Evolutionary conservation across 225 moss, liverwort and hornwort species (phyloP), one percentile per base, ranked within the genome.

Genomic region (Ulota crispa): DNA sequence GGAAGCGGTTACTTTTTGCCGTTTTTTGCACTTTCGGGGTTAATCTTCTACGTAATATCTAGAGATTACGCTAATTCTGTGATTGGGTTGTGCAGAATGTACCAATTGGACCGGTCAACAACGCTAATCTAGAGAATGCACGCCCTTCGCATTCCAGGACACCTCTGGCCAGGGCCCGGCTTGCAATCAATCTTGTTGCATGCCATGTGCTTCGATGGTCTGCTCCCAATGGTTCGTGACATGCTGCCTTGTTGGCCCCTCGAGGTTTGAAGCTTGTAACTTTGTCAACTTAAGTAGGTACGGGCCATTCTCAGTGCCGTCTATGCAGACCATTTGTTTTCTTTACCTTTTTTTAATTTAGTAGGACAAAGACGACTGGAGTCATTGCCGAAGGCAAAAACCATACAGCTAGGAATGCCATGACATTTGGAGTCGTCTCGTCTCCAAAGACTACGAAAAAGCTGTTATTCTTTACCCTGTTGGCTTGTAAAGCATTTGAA

Each of bases 131-230:
- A 47, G 83, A 89, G 61, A 89, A 90, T 52, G 80, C 80, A 70
- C 90, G 90, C n/a, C 81, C 78, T 68, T 85, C 85, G 23, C 87
- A 92, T 77, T 88, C 95, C 78, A 94, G 95, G 78, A 88, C 78
- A 78, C 93, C 93, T 14, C 81, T 95, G 72, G 95, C 94, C 31
- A 92, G 93, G 88, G 98, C 95, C 65, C 93, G 92, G 65, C 91
- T 94, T 73, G 98, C 98, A 21, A 92, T 95, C 45, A 93, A 87
- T 56, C 92, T 92, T 76, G 95, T 95, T 62, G 97, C 94, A 30
- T 93, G 95, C 86, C 95, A 95, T 37, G 92, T 98, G 34, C 85
- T 95, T 67, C 89, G 98, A 75, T 92, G 94, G 95, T 92, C 98
- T 41, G 86, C 93, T 71, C 86, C 93, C 41, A 94, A 82, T 84